A percentile compares a stretch with the other conserved stretches of the same genome.
Conservation (phyloP, 495 filamentous ascomycete genomes). For the Neurospora tetrasperma region DNA sequence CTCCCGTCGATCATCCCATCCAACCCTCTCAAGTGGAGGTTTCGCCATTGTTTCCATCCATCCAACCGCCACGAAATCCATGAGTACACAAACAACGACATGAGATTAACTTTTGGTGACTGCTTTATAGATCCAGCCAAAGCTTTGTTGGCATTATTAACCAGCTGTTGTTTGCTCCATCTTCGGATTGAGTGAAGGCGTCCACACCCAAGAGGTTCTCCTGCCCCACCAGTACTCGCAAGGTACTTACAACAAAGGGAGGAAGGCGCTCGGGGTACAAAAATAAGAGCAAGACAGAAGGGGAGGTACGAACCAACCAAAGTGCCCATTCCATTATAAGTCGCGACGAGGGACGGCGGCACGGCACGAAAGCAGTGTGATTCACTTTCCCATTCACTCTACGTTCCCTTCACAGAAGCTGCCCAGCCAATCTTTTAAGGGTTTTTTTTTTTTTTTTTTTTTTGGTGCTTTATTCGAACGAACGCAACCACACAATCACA, state of each 20-base stretch:
- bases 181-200: neutral
- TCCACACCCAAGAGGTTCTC: neutral
- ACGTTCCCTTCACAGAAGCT: neutral
- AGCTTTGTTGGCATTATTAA: neutral
- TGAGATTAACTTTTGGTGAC: neutral
- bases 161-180: neutral
- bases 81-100: neutral
- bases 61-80: neutral
- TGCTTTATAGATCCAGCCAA: neutral
- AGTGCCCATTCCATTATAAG: neutral
- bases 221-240: neutral
- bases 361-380: neutral
- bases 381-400: neutral
- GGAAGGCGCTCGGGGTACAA: neutral
- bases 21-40: neutral
- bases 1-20: neutral
- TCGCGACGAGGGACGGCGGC: neutral
- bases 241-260: neutral
- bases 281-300: slow-evolving; percentile 1
- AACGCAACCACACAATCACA: neutral
- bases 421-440: neutral
- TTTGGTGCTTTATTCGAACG: too few species aligned
- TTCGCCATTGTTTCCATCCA: neutral
- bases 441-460: too few species aligned
- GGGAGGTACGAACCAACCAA: neutral